These are phyloP conservation scores for Cladosporium halotolerans DNA, from an alignment of 2,329 filamentous ascomycete species.

Conservation along the genomic window DNA sequence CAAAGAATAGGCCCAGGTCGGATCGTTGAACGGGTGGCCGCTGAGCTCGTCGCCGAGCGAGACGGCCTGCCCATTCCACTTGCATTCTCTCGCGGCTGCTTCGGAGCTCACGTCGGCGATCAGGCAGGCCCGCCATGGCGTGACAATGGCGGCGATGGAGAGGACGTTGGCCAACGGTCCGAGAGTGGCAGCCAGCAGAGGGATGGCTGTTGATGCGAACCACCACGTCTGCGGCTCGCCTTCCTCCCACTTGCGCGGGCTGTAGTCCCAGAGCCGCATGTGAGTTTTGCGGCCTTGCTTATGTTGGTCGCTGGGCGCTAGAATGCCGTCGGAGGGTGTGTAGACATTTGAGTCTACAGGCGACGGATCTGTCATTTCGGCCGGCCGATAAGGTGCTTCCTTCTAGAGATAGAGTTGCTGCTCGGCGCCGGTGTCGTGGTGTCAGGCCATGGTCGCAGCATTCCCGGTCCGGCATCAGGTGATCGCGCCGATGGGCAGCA, in stretches of 20 bases:
- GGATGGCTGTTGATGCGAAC: slow-evolving; percentile 32
- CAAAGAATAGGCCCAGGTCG: slow-evolving; percentile 64
- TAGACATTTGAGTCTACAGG: not conserved
- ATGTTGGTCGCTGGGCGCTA: not conserved
- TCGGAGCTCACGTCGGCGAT: slow-evolving; percentile 37
- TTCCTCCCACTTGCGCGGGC: slow-evolving; percentile 25
- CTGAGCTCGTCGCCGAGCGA: slow-evolving; percentile 42
- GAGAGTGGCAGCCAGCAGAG: slow-evolving; percentile 72
- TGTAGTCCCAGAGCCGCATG: slow-evolving; percentile 16
- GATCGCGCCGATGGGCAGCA: not conserved
- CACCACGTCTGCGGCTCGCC: slow-evolving; percentile 31
- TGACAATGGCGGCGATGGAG: slow-evolving; percentile 79
- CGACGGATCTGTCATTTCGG: not conserved
- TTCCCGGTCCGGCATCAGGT: slow-evolving; percentile 9
- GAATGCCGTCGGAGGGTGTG: not conserved
- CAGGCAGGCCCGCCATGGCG: slow-evolving; percentile 64
- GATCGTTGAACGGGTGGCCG: slow-evolving; percentile 58
- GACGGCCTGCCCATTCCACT: slow-evolving; percentile 17
- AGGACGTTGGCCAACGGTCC: slow-evolving; percentile 83
- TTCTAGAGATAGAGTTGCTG: not conserved
- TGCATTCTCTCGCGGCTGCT: slow-evolving; percentile 29
- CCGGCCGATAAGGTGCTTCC: not conserved
- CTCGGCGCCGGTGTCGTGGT: not conserved
- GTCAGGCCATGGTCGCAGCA: not conserved
- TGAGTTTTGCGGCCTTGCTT: not conserved